These are phyloP conservation scores for Fusarium protoensiforme DNA, from an alignment of 2,329 filamentous ascomycete species.

Conservation along the genomic window DNA sequence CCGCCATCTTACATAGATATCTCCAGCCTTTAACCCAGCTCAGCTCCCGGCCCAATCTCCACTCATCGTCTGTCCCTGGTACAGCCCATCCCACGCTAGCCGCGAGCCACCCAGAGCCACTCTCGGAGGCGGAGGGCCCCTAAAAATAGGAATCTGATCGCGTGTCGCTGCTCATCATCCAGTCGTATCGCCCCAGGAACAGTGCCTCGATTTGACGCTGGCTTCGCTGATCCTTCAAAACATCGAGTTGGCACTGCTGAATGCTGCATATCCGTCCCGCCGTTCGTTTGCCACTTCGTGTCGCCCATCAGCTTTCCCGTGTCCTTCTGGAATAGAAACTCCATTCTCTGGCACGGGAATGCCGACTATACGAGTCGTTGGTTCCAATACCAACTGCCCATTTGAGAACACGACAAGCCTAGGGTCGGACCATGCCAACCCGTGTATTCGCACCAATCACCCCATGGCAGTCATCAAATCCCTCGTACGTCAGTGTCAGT, in stretches of 20 bases:
- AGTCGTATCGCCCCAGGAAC: slow-evolving; percentile 31
- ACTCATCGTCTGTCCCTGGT: slow-evolving; percentile 15
- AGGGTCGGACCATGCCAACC: not conserved
- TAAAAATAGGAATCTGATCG: slow-evolving; percentile 42
- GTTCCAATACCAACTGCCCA: not conserved
- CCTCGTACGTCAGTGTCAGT: not conserved
- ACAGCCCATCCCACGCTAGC: slow-evolving; percentile 1
- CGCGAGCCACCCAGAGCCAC: slow-evolving; percentile 1
- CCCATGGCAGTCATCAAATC: not conserved
- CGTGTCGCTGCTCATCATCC: slow-evolving; percentile 22
- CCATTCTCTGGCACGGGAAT: not conserved
- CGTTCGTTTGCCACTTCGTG: not conserved
- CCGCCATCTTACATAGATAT: not conserved
- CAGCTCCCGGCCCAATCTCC: slow-evolving; percentile 7
- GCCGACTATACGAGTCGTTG: not conserved
- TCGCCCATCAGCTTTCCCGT: not conserved
- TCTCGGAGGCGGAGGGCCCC: not conserved
- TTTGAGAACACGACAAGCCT: not conserved
- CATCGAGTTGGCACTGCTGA: slow-evolving; percentile 1
- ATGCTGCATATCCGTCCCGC: not conserved
- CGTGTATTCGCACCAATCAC: not conserved
- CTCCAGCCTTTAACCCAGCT: not conserved
- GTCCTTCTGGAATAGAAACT: not conserved
- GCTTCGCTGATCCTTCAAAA: slow-evolving; percentile 10
- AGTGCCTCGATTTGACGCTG: slow-evolving; percentile 18